Base-by-base conservation (phyloP, 2,329 filamentous ascomycete species). In the Talaromyces sp. region DNA sequence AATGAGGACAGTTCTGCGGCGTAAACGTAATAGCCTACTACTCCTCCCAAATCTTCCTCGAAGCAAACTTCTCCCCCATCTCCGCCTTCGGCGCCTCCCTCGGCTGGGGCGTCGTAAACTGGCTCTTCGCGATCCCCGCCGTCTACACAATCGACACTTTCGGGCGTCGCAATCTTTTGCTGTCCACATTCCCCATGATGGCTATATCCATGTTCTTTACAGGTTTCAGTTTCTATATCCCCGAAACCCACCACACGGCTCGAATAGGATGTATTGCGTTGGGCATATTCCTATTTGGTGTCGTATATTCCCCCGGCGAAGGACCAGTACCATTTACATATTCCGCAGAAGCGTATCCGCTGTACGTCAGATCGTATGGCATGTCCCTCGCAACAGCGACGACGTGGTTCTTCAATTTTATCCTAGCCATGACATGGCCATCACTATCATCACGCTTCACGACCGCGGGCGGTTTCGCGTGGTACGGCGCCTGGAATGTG, bases 131-230 rank as follows among this genome's bases (percentile, higher is more conserved):
- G 17, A 78, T 88, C 13, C 86, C 86, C 0, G 87, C 86, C 3
- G 77, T 89, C 56, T 88, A 86, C 72, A 89, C 87, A 5, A 90
- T 90, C 68, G 88, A 91, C 71, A 89, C 84, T 0, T 90, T 88
- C 66, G 89, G 88, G 6, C 84, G 89, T 3, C 82, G 88, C 22
- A 87, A 87, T 68, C 78, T 90, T 7, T 81, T 90, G 1, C 79
- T 90, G 4, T 81, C 82, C 1, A 90, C 88, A 0, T 89, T 90
- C 71, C 88, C 88, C 0, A 75, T 89, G 19, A 90, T 91, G 88
- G 78, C 79, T 2, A 70, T 82, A 58, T 80, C 79, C 49, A 75
- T 85, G 36, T 78, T 85, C 68, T 83, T 83, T 64, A 84, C 83
- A 0, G 83, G 84, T 1, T 84, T 84, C 67, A 81, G 79, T 53